A percentile compares a stretch with the other conserved stretches of the same genome.
phyloP scores from a whole-genome alignment of 176 grass and related monocot species.

The Phyllostachys edulis region DNA sequence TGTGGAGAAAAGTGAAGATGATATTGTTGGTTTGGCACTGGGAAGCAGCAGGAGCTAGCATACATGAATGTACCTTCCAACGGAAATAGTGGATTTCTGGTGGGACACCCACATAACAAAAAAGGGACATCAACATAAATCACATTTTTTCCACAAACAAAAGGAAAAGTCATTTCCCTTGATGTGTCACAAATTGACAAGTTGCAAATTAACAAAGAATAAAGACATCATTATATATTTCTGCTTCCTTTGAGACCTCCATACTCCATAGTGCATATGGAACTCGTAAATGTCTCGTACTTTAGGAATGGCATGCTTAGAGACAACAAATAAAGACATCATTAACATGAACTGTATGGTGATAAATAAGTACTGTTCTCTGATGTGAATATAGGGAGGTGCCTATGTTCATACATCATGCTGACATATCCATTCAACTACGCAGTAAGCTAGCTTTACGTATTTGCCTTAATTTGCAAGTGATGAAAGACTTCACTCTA shows the following conservation, averaged over 20 bases:
- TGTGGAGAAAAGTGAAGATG: background rate
- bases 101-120: too few species aligned
- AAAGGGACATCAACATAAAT: too few species aligned
- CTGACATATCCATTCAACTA: conserved; percentile 20
- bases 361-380: background rate
- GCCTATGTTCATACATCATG: conserved; percentile 3
- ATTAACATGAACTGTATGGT: background rate
- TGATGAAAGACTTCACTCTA: conserved; percentile 1
- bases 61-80: too few species aligned
- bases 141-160: background rate
- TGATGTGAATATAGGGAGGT: background rate
- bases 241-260: background rate
- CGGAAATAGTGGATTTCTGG: too few species aligned
- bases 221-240: background rate
- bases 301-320: background rate
- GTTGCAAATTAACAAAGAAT: background rate
- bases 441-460: background rate
- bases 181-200: background rate
- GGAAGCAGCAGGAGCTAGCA: too few species aligned
- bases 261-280: background rate
- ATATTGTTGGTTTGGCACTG: too few species aligned
- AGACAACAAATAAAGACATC: background rate
- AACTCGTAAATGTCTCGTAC: background rate
- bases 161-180: background rate
- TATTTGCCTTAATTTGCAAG: background rate